phyloP scores from a whole-genome alignment of 2,329 filamentous ascomycete species.

The Shiraia bambusicola region DNA sequence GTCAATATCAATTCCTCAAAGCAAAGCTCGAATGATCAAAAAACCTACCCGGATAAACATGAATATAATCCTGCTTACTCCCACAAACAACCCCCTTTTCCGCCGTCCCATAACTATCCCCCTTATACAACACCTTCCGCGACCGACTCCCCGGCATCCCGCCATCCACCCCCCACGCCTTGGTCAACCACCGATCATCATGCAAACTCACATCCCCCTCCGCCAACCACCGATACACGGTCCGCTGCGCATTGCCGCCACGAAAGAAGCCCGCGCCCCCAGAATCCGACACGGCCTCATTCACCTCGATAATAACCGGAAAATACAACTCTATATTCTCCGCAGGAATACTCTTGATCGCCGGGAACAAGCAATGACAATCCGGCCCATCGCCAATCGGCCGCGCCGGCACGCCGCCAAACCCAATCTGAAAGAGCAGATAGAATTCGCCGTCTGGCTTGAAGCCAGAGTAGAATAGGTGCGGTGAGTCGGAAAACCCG shows the following conservation, averaged over 20 bases:
- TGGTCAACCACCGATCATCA: conserved; percentile 54
- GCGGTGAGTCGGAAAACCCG: conserved; percentile 54
- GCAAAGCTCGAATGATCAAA: no score
- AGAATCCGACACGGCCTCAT: conserved; percentile 52
- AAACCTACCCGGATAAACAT: conserved; percentile 43
- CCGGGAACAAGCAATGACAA: conserved; percentile 54
- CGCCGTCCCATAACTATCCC: conserved; percentile 41
- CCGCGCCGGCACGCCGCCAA: conserved; percentile 53
- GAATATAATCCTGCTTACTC: conserved; percentile 53
- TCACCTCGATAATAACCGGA: conserved; percentile 52
- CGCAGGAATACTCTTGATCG: conserved; percentile 54
- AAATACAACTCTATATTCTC: conserved; percentile 54
- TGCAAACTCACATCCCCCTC: conserved; percentile 52
- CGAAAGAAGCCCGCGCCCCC: conserved; percentile 52
- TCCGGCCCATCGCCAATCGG: conserved; percentile 53
- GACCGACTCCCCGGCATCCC: conserved; percentile 49
- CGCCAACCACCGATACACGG: conserved; percentile 50
- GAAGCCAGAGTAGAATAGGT: conserved; percentile 55
- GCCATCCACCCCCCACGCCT: conserved; percentile 53
- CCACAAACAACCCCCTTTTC: conserved; percentile 43
- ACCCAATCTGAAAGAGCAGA: conserved; percentile 54
- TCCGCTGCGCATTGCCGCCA: conserved; percentile 54
- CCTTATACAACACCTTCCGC: conserved; percentile 47
- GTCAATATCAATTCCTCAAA: neutral
- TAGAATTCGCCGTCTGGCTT: conserved; percentile 53